Evolutionary conservation across 176 grass and related monocot genomes (phyloP).

Genomic region (Oropetium thomaeum): DNA sequence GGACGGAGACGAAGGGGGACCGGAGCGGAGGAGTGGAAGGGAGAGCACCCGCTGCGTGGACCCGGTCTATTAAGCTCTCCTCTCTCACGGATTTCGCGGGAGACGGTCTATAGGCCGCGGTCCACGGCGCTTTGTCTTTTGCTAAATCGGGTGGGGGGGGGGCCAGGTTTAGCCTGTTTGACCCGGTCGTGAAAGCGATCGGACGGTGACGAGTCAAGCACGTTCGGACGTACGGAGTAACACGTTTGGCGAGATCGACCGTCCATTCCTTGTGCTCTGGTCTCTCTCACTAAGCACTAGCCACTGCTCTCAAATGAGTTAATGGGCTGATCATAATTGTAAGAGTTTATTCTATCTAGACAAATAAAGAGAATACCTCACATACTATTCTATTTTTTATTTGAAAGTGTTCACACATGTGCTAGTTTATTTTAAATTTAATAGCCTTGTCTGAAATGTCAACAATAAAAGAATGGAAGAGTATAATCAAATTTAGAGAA

Average conservation of each 20-base stretch:
- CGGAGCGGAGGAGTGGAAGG: too few relatives aligned
- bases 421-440: too few relatives aligned
- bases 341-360: too few relatives aligned
- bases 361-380: too few relatives aligned
- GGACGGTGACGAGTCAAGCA: slow-evolving; percentile 27
- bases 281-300: too few relatives aligned
- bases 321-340: too few relatives aligned
- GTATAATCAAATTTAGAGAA: too few relatives aligned
- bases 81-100: not conserved
- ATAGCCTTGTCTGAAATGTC: too few relatives aligned
- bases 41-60: not conserved
- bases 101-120: slow-evolving; percentile 21
- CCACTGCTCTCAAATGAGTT: too few relatives aligned
- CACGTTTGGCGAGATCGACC: not conserved
- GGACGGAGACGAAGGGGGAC: not conserved
- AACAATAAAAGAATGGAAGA: too few relatives aligned
- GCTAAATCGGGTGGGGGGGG: slow-evolving; percentile 36
- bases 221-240: accelerated
- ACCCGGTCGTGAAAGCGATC: slow-evolving; percentile 34
- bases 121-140: not conserved
- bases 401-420: too few relatives aligned
- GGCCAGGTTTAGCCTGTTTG: slow-evolving; percentile 27
- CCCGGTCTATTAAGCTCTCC: slow-evolving; percentile 14
- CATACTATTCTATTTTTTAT: too few relatives aligned
- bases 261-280: not conserved